Base-by-base conservation (phyloP, 2,329 filamentous ascomycete species). In the Aureobasidium sp. region DNA sequence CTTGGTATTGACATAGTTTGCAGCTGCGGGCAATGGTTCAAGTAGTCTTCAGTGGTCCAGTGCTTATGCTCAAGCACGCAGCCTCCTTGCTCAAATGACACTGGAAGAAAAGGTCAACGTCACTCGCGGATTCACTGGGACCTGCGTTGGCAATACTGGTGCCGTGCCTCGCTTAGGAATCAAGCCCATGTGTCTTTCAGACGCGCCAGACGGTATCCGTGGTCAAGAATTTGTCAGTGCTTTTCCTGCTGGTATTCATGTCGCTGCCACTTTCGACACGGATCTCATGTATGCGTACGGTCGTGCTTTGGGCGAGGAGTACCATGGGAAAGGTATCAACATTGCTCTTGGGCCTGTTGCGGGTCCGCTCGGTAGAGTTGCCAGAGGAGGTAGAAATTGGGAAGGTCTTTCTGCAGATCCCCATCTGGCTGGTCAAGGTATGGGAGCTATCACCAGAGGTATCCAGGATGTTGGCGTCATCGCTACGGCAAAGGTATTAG, bases 351-450 rank as follows among this genome's bases (percentile, higher is more conserved):
- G 62, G 2, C 66, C 67, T 5, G 67, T 68, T 12, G 87, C 91
- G 39, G 89, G 88, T 0, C 83, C 90, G 1, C 71, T 92, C 1
- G 89, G 89, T 2, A 81, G 88, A 10, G 89, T 90, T 69, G 87
- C 87, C 0, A 79, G 84, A 56, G 88, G 87, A 15, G 89, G 89
- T 17, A 82, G 89, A 43, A 89, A 84, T 68, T 92, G 88, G 88
- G 89, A 92, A 71, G 84, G 85, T 0, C 91, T 92, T 68, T 87
- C 88, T 1, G 74, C 82, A 1, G 89, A 92, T 69, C 88, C 88
- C 0, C 83, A 84, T 2, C 78, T 92, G 32, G 82, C 85, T 67
- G 83, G 76, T 2, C 69, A 78, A 62, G 81, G 76, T 1, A 81
- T 75, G 34, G 76, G 77, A 7, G 69, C 79, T 60, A 83, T 82